A percentile compares a stretch with the other conserved stretches of the same genome.
These are phyloP conservation scores for Glonium stellatum DNA, from an alignment of 495 filamentous ascomycete species.

Conservation along the genomic window DNA sequence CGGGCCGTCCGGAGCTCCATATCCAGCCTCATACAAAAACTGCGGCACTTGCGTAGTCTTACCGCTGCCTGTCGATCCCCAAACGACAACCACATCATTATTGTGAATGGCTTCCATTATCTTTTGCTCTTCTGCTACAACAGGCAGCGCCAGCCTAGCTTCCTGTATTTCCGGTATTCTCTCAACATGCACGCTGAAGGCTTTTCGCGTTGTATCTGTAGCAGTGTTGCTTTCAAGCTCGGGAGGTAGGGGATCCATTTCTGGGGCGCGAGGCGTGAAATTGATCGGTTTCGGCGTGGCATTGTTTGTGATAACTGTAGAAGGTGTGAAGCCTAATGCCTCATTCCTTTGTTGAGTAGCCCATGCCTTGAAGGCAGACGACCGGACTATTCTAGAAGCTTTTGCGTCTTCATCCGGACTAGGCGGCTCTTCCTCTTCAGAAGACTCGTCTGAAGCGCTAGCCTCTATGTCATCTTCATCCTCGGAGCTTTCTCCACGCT, in stretches of 20 bases:
- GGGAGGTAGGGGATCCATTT: slow-evolving; percentile 69
- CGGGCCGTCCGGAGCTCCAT: slow-evolving; percentile 65
- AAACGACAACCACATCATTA: slow-evolving; percentile 81
- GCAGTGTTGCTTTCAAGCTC: slow-evolving; percentile 56
- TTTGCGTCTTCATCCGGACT: slow-evolving; percentile 22
- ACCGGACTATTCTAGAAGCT: slow-evolving; percentile 34
- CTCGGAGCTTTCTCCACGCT: neutral
- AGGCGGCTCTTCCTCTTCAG: slow-evolving; percentile 18
- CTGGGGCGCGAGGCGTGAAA: slow-evolving; percentile 54
- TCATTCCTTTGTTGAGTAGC: slow-evolving; percentile 79
- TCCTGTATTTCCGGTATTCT: slow-evolving; percentile 68
- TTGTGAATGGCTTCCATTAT: slow-evolving; percentile 98
- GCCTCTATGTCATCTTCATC: neutral
- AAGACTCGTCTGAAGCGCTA: slow-evolving; percentile 19
- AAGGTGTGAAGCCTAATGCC: slow-evolving; percentile 55
- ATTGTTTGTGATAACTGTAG: slow-evolving; percentile 27
- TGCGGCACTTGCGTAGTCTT: slow-evolving; percentile 97
- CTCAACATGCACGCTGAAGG: slow-evolving; percentile 65
- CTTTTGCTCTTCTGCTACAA: slow-evolving; percentile 91
- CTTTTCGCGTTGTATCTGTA: slow-evolving; percentile 58
- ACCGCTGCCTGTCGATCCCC: slow-evolving; percentile 90
- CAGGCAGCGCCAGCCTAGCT: slow-evolving; percentile 70
- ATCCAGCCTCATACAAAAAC: slow-evolving; percentile 90
- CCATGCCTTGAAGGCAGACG: slow-evolving; percentile 90
- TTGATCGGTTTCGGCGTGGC: slow-evolving; percentile 36